phyloP scores from a whole-genome alignment of 1,284 basidiomycete genomes.

The Vanrija pseudolonga region DNA sequence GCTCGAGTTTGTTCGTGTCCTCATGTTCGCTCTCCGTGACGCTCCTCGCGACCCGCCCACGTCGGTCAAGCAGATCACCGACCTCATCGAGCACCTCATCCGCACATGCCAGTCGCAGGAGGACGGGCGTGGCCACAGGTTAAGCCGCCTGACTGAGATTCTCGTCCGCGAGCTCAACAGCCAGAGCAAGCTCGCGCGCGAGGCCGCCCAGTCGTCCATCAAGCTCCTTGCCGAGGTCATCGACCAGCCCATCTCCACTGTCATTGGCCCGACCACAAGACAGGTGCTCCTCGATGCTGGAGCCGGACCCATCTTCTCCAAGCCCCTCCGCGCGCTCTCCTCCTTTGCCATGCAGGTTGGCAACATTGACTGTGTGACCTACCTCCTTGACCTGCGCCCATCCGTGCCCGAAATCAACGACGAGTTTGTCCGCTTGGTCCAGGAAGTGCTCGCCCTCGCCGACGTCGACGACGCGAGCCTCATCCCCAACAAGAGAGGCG shows the following conservation, averaged over 20 bases:
- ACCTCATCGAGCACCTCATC: slow-evolving; percentile 74
- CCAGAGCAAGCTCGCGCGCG: slow-evolving; percentile 79
- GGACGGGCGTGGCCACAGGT: slow-evolving; percentile 40
- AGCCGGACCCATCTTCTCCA: slow-evolving; percentile 76
- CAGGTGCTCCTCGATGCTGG: slow-evolving; percentile 69
- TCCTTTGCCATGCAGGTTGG: slow-evolving; percentile 96
- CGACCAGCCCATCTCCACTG: slow-evolving; percentile 67
- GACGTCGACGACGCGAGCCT: slow-evolving; percentile 90
- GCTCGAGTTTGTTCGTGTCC: slow-evolving; percentile 83
- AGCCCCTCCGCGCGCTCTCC: slow-evolving; percentile 92
- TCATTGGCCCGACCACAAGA: slow-evolving; percentile 73
- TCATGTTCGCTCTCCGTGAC: slow-evolving; percentile 93
- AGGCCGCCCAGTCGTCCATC: slow-evolving; percentile 79
- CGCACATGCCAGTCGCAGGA: slow-evolving; percentile 60
- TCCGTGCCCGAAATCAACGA: slow-evolving; percentile 86
- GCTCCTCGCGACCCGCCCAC: slow-evolving; percentile 85
- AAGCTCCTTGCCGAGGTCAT: slow-evolving; percentile 72
- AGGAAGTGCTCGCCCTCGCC: slow-evolving; percentile 90
- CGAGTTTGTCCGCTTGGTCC: slow-evolving; percentile 84
- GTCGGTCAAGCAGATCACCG: slow-evolving; percentile 73
- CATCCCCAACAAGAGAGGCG: slow-evolving; percentile 55
- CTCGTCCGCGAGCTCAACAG: slow-evolving; percentile 88
- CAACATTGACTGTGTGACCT: slow-evolving; percentile 95
- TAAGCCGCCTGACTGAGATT: slow-evolving; percentile 66
- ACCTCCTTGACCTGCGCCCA: slow-evolving; percentile 77